Percentiles rank a stretch among this genome's conserved stretches.
These are phyloP conservation scores for Aspergillus eucalypticola DNA, from an alignment of 2,329 filamentous ascomycete species.

Conservation along the genomic window DNA sequence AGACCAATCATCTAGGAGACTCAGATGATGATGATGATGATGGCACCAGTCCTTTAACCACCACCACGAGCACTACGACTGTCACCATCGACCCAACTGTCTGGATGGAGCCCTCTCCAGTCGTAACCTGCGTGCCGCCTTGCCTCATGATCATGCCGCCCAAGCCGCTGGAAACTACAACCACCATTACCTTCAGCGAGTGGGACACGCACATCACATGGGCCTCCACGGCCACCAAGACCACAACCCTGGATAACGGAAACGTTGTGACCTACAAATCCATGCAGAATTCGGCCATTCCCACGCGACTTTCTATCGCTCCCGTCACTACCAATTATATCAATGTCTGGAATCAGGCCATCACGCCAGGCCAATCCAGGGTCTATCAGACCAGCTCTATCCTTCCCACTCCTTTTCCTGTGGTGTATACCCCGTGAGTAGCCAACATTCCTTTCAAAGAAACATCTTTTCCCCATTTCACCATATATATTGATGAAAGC, in stretches of 20 bases:
- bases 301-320: background rate
- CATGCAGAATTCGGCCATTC: background rate
- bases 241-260: background rate
- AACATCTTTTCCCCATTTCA: no score
- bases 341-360: background rate
- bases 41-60: background rate
- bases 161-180: background rate
- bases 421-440: background rate
- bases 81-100: background rate
- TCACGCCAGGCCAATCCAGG: background rate
- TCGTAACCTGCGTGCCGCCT: background rate
- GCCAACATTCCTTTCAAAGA: background rate
- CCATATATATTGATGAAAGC: background rate
- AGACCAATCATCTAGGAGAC: background rate
- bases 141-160: background rate
- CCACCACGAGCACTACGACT: background rate
- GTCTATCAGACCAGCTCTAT: background rate
- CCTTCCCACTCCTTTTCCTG: background rate
- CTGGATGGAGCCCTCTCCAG: background rate
- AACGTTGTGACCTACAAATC: background rate
- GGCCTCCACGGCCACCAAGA: background rate
- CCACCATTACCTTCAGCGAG: background rate
- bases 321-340: background rate
- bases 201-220: background rate
- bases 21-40: background rate